These are phyloP conservation scores for Penicillium taxi DNA, from an alignment of 495 filamentous ascomycete species.

Conservation along the genomic window DNA sequence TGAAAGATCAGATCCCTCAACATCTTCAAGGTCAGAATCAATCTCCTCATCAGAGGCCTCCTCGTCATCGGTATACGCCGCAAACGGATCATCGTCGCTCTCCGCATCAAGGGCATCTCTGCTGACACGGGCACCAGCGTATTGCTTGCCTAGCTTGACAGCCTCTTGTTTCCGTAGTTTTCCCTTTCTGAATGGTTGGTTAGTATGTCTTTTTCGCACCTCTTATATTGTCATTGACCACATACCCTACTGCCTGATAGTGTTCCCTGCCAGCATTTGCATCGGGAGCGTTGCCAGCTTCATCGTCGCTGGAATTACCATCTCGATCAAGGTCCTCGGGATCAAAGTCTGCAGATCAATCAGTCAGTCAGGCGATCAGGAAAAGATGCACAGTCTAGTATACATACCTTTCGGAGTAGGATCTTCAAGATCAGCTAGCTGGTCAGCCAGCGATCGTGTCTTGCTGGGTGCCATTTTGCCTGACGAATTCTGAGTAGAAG, in stretches of 20 bases:
- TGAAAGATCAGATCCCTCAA: constrained; percentile 13
- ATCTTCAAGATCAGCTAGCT: constrained; percentile 57
- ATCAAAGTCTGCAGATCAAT: constrained; percentile 64
- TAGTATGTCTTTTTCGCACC: neutral
- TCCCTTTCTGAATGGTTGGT: constrained; percentile 75
- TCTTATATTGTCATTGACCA: neutral
- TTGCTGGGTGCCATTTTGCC: constrained; percentile 24
- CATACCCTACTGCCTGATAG: constrained; percentile 72
- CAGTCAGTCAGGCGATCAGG: too few relatives aligned
- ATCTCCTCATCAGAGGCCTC: constrained; percentile 3
- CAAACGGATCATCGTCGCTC: constrained; percentile 41
- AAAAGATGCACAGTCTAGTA: neutral
- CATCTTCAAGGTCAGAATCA: constrained; percentile 3
- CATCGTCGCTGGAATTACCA: constrained; percentile 47
- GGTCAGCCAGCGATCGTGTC: constrained; percentile 47
- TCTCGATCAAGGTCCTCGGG: constrained; percentile 64
- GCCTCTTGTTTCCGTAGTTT: constrained; percentile 69
- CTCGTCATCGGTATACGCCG: constrained; percentile 18
- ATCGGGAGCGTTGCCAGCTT: constrained; percentile 26
- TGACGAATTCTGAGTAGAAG: constrained; percentile 5
- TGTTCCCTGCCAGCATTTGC: constrained; percentile 64
- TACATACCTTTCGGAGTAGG: constrained; percentile 51
- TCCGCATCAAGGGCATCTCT: constrained; percentile 55
- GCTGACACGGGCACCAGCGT: constrained; percentile 71
- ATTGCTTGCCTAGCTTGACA: constrained; percentile 61